Base-by-base conservation (phyloP, 139 green algal genomes). In the Microglena sp. region DNA sequence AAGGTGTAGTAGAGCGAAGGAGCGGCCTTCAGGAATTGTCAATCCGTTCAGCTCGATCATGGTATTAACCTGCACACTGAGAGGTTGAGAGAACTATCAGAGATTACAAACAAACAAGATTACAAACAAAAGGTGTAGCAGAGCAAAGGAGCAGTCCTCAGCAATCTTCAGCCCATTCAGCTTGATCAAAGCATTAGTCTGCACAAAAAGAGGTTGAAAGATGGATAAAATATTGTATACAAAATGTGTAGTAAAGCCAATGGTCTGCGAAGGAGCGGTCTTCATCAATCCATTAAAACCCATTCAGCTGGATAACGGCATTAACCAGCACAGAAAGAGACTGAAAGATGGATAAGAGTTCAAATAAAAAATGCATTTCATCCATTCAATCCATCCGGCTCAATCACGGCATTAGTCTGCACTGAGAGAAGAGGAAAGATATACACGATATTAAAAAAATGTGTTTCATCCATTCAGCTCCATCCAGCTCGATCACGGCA, bases 301-400 rank as follows among this genome's bases (percentile, higher is more conserved):
- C 87, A 62, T 97, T 95, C 6, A 97, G 76, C 80, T 97, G 90
- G 22, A 96, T 91, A 24, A 91, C 74, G 0, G 76, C 89, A 28
- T 95, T 92, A 35, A 86, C 77, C 56, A 93, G 40, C 40, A 50
- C 11, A 50, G 11, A 50, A 24, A 11, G 15, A 50, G 11, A 50
- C 15, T 15, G 15, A 50, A 50, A 11, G 15, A 24, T 50, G 40
- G 40, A n/a, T n/a, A n/a, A n/a, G n/a, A n/a, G n/a, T n/a, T n/a
- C n/a, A n/a, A n/a, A n/a, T n/a, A n/a, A n/a, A 50, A n/a, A n/a
- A n/a, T n/a, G n/a, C n/a, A n/a, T n/a, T n/a, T n/a, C n/a, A n/a
- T n/a, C n/a, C n/a, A n/a, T 96, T 96, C 21, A 97, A 76, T 0
- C 76, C 87, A 62, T 97, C 95, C 6, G 96, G 76, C 80, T 97